A percentile compares a stretch with the other conserved stretches of the same genome.
phyloP scores from a whole-genome alignment of 2,329 filamentous ascomycete genomes.

The Penicillium decumbens region DNA sequence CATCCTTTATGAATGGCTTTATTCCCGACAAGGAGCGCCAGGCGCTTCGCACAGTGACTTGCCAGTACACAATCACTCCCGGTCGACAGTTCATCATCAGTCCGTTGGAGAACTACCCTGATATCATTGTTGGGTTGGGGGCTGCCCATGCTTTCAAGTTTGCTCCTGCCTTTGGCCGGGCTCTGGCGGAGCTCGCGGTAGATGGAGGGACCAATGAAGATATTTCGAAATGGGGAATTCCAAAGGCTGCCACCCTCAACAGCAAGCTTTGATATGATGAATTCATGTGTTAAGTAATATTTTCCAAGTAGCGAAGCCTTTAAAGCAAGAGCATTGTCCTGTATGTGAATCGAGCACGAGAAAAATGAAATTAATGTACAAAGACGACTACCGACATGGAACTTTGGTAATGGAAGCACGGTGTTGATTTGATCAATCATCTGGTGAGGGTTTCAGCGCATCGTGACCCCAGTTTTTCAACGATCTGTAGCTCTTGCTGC shows the following conservation, averaged over 20 bases:
- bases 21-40: slow-evolving; percentile 22
- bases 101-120: slow-evolving; percentile 20
- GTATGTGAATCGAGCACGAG: neutral
- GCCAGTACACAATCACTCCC: slow-evolving; percentile 28
- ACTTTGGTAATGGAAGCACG: neutral
- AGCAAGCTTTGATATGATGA: neutral
- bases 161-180: slow-evolving; percentile 24
- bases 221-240: slow-evolving; percentile 24
- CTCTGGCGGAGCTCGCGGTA: slow-evolving; percentile 23
- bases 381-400: neutral
- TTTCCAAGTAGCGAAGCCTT: neutral
- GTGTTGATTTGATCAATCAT: neutral
- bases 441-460: slow-evolving; percentile 39
- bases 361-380: neutral
- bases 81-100: slow-evolving; percentile 25
- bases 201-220: slow-evolving; percentile 24
- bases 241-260: neutral
- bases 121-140: slow-evolving; percentile 23
- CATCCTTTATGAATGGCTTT: slow-evolving; percentile 17
- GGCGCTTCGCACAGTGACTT: slow-evolving; percentile 27
- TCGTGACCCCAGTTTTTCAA: slow-evolving; percentile 62
- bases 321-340: neutral
- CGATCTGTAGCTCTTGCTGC: slow-evolving; percentile 54
- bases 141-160: slow-evolving; percentile 28
- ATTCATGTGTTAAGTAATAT: neutral